These are phyloP conservation scores for Eucalyptus curtisii DNA, from an alignment of 345 rosid species.

Conservation along the genomic window DNA sequence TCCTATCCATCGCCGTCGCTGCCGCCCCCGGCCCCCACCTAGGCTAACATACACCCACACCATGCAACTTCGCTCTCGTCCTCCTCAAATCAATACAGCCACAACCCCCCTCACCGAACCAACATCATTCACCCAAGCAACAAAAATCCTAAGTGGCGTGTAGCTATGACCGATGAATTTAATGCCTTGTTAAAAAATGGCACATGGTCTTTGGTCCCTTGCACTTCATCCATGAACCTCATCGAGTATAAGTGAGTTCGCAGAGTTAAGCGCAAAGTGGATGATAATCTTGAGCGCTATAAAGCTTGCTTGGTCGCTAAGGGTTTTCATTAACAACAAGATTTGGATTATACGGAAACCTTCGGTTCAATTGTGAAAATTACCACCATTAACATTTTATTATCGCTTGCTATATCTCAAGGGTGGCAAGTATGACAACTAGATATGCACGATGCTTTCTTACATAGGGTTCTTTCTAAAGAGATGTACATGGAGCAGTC, in stretches of 20 bases:
- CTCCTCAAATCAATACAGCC: neutral
- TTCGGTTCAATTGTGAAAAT: neutral
- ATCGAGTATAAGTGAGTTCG: neutral
- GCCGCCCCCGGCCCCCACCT: neutral
- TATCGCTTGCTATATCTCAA: neutral
- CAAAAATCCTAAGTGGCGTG: neutral
- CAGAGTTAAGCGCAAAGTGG: neutral
- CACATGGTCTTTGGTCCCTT: neutral
- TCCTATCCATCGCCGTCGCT: neutral
- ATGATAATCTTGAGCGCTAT: neutral
- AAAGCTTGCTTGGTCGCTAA: accelerated
- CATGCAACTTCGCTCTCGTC: neutral
- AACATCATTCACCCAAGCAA: neutral
- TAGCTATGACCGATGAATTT: neutral
- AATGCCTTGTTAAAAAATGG: neutral
- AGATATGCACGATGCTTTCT: neutral
- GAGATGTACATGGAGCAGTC: neutral
- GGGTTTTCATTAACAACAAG: neutral
- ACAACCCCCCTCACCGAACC: neutral
- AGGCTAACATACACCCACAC: neutral
- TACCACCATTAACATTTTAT: neutral
- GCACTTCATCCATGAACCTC: neutral
- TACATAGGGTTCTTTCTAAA: neutral
- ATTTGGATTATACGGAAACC: neutral
- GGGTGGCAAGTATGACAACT: neutral